Percentiles rank a stretch among this genome's conserved stretches.
These are phyloP conservation scores for Fistulifera pelliculosa DNA, from an alignment of 108 stramenopile genomes.

Conservation along the genomic window DNA sequence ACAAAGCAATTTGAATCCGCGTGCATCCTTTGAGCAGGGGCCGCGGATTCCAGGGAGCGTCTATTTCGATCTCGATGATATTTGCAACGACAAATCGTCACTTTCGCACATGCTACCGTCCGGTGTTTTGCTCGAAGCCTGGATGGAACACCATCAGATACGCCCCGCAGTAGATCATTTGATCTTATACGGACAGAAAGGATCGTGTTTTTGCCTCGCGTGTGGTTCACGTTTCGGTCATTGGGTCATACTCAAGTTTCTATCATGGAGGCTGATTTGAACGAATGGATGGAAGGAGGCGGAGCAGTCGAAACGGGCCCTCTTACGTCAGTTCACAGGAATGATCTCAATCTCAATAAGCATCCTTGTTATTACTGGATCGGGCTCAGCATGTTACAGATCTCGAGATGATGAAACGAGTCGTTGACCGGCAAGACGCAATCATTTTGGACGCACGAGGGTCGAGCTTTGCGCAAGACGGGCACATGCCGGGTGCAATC, in stretches of 20 bases:
- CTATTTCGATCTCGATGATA: conserved; percentile 64
- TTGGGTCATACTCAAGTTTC: conserved; percentile 30
- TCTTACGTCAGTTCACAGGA: neutral
- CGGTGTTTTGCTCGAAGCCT: conserved; percentile 12
- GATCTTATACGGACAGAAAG: conserved; percentile 43
- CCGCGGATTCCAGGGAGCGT: conserved; percentile 53
- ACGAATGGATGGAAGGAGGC: conserved; percentile 48
- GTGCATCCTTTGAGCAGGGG: conserved; percentile 30
- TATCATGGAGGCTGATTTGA: conserved; percentile 51
- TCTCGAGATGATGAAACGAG: conserved; percentile 21
- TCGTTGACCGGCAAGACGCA: conserved; percentile 6
- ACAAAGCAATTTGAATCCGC: conserved; percentile 28
- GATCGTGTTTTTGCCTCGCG: conserved; percentile 50
- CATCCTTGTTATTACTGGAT: conserved; percentile 4
- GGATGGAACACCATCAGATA: conserved; percentile 42
- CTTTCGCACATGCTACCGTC: conserved; percentile 13
- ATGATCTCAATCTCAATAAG: neutral
- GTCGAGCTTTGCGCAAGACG: conserved; percentile 39
- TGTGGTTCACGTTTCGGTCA: conserved; percentile 49
- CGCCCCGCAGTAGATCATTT: conserved; percentile 17
- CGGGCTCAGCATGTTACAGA: conserved; percentile 25
- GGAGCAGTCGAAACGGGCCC: conserved; percentile 30
- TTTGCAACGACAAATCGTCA: conserved; percentile 21
- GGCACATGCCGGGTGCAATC: conserved; percentile 57
- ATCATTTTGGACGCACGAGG: conserved; percentile 53